Percentiles rank a stretch among this genome's conserved stretches.
phyloP scores from a whole-genome alignment of 768 basidiomycete genomes.

The Amanita muscaria region DNA sequence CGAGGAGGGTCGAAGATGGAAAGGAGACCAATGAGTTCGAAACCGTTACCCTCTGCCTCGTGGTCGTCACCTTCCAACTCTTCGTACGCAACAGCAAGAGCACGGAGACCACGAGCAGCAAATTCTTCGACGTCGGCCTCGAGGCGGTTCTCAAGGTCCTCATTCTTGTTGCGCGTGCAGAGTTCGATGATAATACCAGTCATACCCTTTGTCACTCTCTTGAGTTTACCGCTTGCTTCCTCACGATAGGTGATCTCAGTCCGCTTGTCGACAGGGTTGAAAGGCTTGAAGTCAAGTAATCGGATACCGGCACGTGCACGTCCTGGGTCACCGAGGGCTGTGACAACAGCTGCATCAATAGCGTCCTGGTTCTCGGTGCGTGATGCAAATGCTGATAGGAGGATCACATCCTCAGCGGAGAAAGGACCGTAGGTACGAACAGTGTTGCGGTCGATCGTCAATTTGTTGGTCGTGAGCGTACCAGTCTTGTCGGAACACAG shows the following conservation, averaged over 20 bases:
- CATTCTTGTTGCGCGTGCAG: conserved; percentile 95
- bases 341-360: conserved; percentile 83
- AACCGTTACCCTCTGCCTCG: conserved; percentile 90
- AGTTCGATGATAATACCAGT: conserved; percentile 97
- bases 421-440: conserved; percentile 88
- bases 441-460: conserved; percentile 90
- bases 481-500: conserved; percentile 99
- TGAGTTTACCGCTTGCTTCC: conserved; percentile 88
- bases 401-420: conserved; percentile 84
- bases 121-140: conserved; percentile 96
- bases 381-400: conserved; percentile 91
- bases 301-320: conserved; percentile 89
- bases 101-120: conserved; percentile 92
- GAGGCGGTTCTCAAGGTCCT: conserved; percentile 82
- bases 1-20: conserved; percentile 98
- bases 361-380: conserved; percentile 99
- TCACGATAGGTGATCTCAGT: conserved; percentile 98
- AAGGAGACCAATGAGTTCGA: conserved; percentile 94
- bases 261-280: conserved; percentile 99
- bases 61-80: conserved; percentile 77
- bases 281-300: conserved; percentile 97
- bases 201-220: conserved; percentile 99
- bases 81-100: conserved; percentile 92
- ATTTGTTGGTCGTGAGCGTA: conserved; percentile 98
- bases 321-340: conserved; percentile 60